Evolutionary conservation across 140 eudicot species (phyloP), one percentile per base, ranked within the genome.

Genomic region (Erigeron philadelphicus): DNA sequence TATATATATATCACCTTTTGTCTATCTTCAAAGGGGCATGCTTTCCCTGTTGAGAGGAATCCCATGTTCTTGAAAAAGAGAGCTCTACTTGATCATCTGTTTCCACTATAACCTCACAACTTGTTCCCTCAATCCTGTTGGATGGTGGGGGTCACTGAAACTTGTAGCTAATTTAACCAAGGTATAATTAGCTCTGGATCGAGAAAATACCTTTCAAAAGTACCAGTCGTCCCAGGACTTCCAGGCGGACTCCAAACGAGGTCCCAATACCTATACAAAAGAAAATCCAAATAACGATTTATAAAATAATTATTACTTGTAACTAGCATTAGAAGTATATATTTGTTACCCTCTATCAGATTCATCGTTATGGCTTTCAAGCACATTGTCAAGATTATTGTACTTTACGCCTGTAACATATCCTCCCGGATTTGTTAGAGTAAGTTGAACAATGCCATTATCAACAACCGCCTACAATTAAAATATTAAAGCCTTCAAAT

Each of bases 21-120:
- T 91, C 95, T 41, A 91, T 85, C 40, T 67, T 74, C 42, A 84
- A 73, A 9, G 90, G 94, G 25, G 75, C 81, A 5, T 75, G 89
- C 61, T 78, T 72, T n/a, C 81, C 85, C 79, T 83, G 62, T 21
- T 74, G 75, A 4, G 90, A 73, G 55, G 90, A 68, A 73, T 75
- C 68, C 96, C 96, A 91, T 19, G 66, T 72, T 79, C 95, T 82
- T 38, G 77, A 68, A 72, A 91, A 91, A 16, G 96, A 91, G 41
- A 91, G 79, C 80, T 88, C 96, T 17, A 88, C 81, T 71, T 82
- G 95, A 66, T 86, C 84, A 38, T 82, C 87, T 46, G 73, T 84
- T 61, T 88, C 81, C 66, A 71, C 86, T 75, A 88, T 72, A 63
- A 91, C 83, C 63, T 55, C 70, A 68, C 78, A 80, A 58, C 52